These are phyloP conservation scores for Hymenoscyphus scutula DNA, from an alignment of 2,329 filamentous ascomycete genomes.

Conservation along the genomic window DNA sequence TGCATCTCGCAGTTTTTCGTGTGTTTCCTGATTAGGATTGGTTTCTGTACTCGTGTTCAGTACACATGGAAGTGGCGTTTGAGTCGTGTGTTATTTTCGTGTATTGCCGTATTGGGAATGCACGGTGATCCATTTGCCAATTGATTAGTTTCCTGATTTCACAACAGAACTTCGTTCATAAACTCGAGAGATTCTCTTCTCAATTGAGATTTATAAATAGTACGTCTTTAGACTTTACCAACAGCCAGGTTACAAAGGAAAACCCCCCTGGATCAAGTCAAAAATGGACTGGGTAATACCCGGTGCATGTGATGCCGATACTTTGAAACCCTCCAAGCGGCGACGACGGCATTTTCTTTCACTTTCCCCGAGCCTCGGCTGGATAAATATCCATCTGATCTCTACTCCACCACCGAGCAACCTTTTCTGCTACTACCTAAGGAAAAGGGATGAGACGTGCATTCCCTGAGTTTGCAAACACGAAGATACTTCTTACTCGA, in stretches of 20 bases:
- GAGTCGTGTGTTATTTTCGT: neutral
- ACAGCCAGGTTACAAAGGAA: neutral
- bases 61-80: neutral
- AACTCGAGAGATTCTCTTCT: too few relatives aligned
- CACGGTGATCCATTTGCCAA: too few relatives aligned
- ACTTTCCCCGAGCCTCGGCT: slow-evolving; percentile 2
- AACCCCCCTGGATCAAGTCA: neutral
- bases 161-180: too few relatives aligned
- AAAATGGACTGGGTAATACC: neutral
- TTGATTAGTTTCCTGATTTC: too few relatives aligned
- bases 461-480: neutral
- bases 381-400: neutral
- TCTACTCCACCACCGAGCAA: neutral
- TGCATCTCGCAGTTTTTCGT: neutral
- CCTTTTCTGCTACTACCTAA: neutral
- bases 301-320: neutral
- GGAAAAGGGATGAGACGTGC: neutral
- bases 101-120: neutral
- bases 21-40: neutral
- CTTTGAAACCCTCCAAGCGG: neutral
- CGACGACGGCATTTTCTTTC: neutral
- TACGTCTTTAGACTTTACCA: neutral
- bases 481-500: neutral
- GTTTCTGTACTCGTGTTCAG: neutral
- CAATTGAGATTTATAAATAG: too few relatives aligned